Evolutionary conservation across 225 moss, liverwort and hornwort species (phyloP).

Genomic region (Polytrichum commune): DNA sequence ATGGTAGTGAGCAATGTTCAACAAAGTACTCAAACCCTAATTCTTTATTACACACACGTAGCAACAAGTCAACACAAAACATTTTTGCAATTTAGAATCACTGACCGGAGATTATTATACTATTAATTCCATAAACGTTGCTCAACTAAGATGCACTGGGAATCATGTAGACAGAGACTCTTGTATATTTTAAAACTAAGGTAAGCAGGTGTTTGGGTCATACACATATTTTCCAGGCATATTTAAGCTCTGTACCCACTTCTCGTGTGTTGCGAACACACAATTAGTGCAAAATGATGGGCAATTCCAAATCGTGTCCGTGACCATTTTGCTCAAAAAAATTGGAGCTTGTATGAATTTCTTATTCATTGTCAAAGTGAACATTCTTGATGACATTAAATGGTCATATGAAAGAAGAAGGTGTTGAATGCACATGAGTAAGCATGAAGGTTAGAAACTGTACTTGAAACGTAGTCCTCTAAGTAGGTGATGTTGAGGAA

Average conservation of each 20-base stretch:
- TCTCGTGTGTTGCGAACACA: too few species aligned
- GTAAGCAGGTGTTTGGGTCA: neutral
- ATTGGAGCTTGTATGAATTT: too few species aligned
- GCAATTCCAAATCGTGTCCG: too few species aligned
- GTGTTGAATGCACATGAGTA: neutral
- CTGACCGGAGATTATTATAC: neutral
- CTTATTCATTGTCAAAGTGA: too few species aligned
- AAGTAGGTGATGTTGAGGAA: conserved; percentile 48
- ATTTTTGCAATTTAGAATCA: neutral
- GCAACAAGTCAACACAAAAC: neutral
- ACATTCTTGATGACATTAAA: too few species aligned
- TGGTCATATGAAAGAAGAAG: neutral
- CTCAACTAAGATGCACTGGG: too few species aligned
- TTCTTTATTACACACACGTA: neutral
- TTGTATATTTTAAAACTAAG: neutral
- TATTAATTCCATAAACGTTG: neutral
- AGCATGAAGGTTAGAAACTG: neutral
- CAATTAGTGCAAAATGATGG: too few species aligned
- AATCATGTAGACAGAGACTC: too few species aligned
- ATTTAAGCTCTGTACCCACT: too few species aligned
- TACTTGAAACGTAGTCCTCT: conserved; percentile 63
- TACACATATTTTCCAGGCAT: neutral
- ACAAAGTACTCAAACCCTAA: too few species aligned
- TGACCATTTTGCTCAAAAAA: too few species aligned
- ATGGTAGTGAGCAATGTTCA: too few species aligned